phyloP scores from a whole-genome alignment of 495 filamentous ascomycete genomes.

The Lepidopterella palustris region DNA sequence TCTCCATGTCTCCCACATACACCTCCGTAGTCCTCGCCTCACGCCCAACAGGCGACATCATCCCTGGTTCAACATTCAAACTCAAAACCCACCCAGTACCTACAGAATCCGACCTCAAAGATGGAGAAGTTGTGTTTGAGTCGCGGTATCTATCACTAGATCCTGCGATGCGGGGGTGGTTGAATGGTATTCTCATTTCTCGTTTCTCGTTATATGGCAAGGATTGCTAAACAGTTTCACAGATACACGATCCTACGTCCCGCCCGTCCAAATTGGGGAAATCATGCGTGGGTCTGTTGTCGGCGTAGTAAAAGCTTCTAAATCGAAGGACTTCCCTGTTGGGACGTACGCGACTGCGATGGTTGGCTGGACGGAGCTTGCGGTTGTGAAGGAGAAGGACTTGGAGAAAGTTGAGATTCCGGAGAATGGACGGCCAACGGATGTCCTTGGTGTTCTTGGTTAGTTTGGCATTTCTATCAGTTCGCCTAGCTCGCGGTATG shows the following conservation, averaged over 20 bases:
- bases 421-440: slow-evolving; percentile 45
- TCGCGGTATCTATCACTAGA: slow-evolving; percentile 68
- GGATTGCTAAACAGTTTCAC: background rate
- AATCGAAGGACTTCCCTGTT: slow-evolving; percentile 40
- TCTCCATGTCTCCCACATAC: slow-evolving; percentile 26
- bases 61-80: slow-evolving; percentile 44
- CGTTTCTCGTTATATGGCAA: background rate
- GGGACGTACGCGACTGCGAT: slow-evolving; percentile 49
- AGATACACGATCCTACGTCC: slow-evolving; percentile 57
- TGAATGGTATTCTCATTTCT: slow-evolving; percentile 36
- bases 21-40: slow-evolving; percentile 46
- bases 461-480: slow-evolving; percentile 8
- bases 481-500: too few species aligned
- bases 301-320: slow-evolving; percentile 44
- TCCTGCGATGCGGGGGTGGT: slow-evolving; percentile 76
- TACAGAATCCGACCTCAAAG: slow-evolving; percentile 44
- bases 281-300: slow-evolving; percentile 61
- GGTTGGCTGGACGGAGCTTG: slow-evolving; percentile 59
- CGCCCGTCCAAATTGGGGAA: slow-evolving; percentile 59
- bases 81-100: slow-evolving; percentile 40
- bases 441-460: slow-evolving; percentile 53
- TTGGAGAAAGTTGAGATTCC: slow-evolving; percentile 44
- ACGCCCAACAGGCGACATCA: slow-evolving; percentile 42
- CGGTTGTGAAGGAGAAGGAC: slow-evolving; percentile 44
- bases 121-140: slow-evolving; percentile 61